These are phyloP conservation scores for Pyrus betulifolia DNA, from an alignment of 306 rosid species.

Conservation along the genomic window DNA sequence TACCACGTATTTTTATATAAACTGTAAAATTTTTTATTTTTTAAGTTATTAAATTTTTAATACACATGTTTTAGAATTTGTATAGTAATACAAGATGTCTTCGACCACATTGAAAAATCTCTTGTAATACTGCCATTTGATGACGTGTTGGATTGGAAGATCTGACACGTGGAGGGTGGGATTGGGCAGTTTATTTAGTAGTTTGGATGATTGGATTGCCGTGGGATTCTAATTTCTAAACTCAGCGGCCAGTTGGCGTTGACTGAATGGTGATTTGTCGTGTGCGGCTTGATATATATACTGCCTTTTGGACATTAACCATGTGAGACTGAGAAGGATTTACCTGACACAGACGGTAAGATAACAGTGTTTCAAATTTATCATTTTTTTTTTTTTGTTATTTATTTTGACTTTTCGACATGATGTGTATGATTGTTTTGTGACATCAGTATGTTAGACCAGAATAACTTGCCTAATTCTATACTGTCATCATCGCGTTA, in stretches of 20 bases:
- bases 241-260: background rate
- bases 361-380: no score
- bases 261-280: background rate
- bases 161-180: background rate
- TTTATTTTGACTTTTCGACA: no score
- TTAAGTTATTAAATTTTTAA: no score
- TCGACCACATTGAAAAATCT: no score
- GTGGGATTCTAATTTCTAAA: background rate
- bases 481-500: no score
- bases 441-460: no score
- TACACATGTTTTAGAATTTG: no score
- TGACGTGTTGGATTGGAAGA: background rate
- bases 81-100: rapidly evolving
- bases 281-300: background rate
- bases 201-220: background rate
- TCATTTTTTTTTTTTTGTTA: no score
- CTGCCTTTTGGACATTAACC: background rate
- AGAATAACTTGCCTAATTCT: no score
- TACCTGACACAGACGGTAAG: rapidly evolving
- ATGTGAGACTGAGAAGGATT: rapidly evolving
- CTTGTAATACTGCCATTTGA: background rate
- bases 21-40: no score
- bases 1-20: no score
- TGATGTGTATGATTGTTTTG: no score
- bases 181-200: background rate